These are phyloP conservation scores for Amphirosellinia nigrospora DNA, from an alignment of 495 filamentous ascomycete genomes.

Conservation along the genomic window DNA sequence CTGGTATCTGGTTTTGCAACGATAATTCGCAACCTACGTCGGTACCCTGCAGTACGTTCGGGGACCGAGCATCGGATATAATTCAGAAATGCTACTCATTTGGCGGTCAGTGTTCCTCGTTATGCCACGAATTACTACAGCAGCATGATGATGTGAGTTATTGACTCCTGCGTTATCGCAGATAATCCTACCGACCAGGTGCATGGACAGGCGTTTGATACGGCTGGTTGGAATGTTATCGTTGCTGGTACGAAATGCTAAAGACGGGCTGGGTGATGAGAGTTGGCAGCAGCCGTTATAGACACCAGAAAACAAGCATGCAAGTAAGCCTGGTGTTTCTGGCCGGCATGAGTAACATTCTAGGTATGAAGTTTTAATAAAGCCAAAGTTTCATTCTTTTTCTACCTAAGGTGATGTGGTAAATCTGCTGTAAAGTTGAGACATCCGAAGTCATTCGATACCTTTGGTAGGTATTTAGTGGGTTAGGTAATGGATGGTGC, in stretches of 20 bases:
- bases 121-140: not conserved
- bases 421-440: too few relatives aligned
- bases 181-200: conserved; percentile 23
- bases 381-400: too few relatives aligned
- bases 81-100: conserved; percentile 22
- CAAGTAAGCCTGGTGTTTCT: not conserved
- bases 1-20: conserved; percentile 28
- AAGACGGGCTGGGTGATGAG: not conserved
- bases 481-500: not conserved
- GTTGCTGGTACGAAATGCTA: conserved; percentile 19
- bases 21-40: conserved; percentile 22
- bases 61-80: conserved; percentile 21
- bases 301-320: not conserved
- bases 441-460: too few relatives aligned
- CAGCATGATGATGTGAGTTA: not conserved
- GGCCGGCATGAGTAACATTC: not conserved
- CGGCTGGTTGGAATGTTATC: conserved; percentile 19
- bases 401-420: too few relatives aligned
- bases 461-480: too few relatives aligned
- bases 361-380: too few relatives aligned
- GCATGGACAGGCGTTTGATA: conserved; percentile 21
- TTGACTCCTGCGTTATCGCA: not conserved
- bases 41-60: conserved; percentile 25
- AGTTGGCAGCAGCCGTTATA: not conserved
- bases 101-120: conserved; percentile 9